A percentile compares a stretch with the other conserved stretches of the same genome.
Evolutionary conservation across 2,329 filamentous ascomycete genomes (phyloP).

Genomic region (Phoma sp.): DNA sequence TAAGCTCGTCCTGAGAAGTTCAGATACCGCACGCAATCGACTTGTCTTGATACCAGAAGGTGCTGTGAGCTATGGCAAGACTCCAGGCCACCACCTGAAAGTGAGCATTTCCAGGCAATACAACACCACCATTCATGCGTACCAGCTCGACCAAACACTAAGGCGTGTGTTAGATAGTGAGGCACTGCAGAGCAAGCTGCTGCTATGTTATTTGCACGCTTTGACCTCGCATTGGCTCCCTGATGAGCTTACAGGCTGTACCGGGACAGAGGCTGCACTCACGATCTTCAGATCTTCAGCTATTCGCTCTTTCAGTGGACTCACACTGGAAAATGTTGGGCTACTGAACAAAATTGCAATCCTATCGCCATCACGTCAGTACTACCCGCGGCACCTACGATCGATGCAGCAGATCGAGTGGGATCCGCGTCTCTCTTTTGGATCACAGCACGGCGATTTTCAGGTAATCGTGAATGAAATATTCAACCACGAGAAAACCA

Average conservation of each 20-base stretch:
- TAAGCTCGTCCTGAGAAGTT: constrained; percentile 29
- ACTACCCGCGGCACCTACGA: constrained; percentile 52
- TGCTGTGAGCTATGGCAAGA: constrained; percentile 11
- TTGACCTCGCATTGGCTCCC: constrained; percentile 60
- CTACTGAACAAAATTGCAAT: constrained; percentile 35
- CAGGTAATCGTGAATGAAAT: neutral
- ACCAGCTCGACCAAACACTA: constrained; percentile 57
- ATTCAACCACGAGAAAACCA: neutral
- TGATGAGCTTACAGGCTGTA: constrained; percentile 56
- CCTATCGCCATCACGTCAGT: constrained; percentile 46
- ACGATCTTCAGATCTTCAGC: constrained; percentile 55
- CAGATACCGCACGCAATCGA: constrained; percentile 28
- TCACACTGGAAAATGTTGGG: constrained; percentile 33
- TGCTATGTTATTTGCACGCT: constrained; percentile 60
- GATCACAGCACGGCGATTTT: neutral
- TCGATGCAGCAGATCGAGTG: constrained; percentile 55
- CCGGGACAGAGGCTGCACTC: constrained; percentile 63
- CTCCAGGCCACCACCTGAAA: constrained; percentile 5
- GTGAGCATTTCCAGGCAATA: constrained; percentile 24
- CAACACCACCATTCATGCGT: constrained; percentile 49
- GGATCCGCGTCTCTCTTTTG: constrained; percentile 46
- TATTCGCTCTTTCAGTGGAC: constrained; percentile 38
- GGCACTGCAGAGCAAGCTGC: constrained; percentile 59
- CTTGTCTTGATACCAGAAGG: constrained; percentile 46
- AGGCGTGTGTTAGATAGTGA: constrained; percentile 59